Evolutionary conservation across 2,329 filamentous ascomycete species (phyloP), one percentile per base, ranked within the genome.

Genomic region (Capronia coronata): DNA sequence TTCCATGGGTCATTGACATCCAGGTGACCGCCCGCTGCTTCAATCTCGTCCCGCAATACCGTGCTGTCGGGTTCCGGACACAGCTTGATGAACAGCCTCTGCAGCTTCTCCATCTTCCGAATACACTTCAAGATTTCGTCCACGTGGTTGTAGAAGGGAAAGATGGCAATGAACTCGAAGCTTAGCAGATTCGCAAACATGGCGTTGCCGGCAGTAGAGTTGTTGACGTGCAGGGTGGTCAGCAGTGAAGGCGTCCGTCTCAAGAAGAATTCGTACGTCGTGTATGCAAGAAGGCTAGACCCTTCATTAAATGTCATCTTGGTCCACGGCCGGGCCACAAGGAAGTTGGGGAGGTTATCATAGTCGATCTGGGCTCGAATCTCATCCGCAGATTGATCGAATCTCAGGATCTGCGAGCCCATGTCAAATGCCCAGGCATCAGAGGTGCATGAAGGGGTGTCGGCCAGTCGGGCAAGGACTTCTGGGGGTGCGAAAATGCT

Each of bases 281-380:
- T 76, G 67, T 87, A 90, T 4, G 80, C 83, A 49, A 75, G 75
- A n/a, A 84, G 75, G 3, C 80, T 87, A 0, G 84, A 87, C 7
- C 84, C 84, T 67, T 91, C 86, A 63, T 90, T 90, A 56, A 88
- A 77, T 1, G 77, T 69, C 0, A 88, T 60, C 14, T 77, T 74
- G 0, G 72, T 74, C 86, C 86, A 90, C 1, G 76, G 76, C 1
- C 77, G 74, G n/a, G 77, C 68, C 21, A 73, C 73, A 38, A 87
- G 75, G 0, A 87, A 66, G 19, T 54, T 57, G 5, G 52, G 52
- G 1, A 51, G 40, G 9, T 54, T 46, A 4, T 60, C 52, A 32
- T 62, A 57, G 37, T 53, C 47, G 35, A 51, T 55, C 38, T 46
- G 8, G 27, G 38, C 21, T 34, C 45, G 48, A 25, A 39, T 43